These are phyloP conservation scores for Diplodia sapinea DNA, from an alignment of 2,329 filamentous ascomycete genomes.

Conservation along the genomic window DNA sequence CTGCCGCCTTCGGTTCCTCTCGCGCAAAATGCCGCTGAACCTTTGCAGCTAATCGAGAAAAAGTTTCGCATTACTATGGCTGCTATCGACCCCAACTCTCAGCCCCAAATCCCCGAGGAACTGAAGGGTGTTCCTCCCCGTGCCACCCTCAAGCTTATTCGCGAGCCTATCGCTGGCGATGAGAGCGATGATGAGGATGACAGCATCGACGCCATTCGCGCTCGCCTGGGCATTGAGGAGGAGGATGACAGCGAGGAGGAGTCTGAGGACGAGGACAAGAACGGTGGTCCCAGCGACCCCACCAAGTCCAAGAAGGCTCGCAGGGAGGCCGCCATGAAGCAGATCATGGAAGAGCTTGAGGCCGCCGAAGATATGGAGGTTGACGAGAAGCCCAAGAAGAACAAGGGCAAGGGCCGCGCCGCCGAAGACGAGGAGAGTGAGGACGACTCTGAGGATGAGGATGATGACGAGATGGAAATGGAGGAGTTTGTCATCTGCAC, in stretches of 20 bases:
- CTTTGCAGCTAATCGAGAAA: slow-evolving; percentile 34
- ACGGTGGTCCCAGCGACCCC: slow-evolving; percentile 90
- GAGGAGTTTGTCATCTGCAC: slow-evolving; percentile 97
- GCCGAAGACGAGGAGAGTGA: slow-evolving; percentile 73
- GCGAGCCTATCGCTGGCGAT: slow-evolving; percentile 66
- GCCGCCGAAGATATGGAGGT: slow-evolving; percentile 79
- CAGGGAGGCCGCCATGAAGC: slow-evolving; percentile 76
- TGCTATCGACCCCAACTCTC: slow-evolving; percentile 87
- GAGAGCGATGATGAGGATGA: slow-evolving; percentile 64
- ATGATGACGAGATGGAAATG: slow-evolving; percentile 62
- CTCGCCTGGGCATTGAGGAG: slow-evolving; percentile 47
- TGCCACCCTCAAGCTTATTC: slow-evolving; percentile 90
- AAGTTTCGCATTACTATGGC: slow-evolving; percentile 99
- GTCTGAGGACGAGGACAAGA: slow-evolving; percentile 68
- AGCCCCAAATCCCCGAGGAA: slow-evolving; percentile 53
- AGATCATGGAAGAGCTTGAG: slow-evolving; percentile 72
- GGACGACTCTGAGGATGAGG: slow-evolving; percentile 64
- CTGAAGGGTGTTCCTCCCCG: slow-evolving; percentile 59
- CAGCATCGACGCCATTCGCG: slow-evolving; percentile 50
- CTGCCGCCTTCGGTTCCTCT: slow-evolving; percentile 6
- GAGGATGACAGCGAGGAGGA: slow-evolving; percentile 47
- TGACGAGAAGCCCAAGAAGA: slow-evolving; percentile 62
- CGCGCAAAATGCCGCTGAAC: slow-evolving; percentile 18
- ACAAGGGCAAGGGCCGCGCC: slow-evolving; percentile 65
- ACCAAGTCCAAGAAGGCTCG: slow-evolving; percentile 86